Evolutionary conservation across 768 basidiomycete genomes (phyloP).

Genomic region (Leccinum disarticulatum): DNA sequence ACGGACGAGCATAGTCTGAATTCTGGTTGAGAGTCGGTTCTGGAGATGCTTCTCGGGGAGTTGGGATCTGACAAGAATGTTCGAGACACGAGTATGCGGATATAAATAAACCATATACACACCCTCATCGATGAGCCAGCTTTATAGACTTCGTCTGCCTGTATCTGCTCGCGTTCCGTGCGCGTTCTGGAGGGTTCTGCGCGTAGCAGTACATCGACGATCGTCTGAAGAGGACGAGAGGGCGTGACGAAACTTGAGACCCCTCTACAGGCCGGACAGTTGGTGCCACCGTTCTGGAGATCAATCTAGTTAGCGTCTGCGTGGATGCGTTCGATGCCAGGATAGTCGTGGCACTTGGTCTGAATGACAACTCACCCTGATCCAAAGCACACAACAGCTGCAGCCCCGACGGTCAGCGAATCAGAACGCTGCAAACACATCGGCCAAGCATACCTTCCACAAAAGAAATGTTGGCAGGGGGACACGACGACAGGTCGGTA

Average conservation of each 20-base stretch:
- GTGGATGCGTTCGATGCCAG: background rate
- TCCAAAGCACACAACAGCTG: constrained; percentile 83
- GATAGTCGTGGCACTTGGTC: constrained; percentile 6
- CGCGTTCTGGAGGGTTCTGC: constrained; percentile 67
- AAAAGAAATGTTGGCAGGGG: constrained; percentile 90
- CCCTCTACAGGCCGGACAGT: constrained; percentile 79
- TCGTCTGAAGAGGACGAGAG: constrained; percentile 69
- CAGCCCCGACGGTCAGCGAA: constrained; percentile 45
- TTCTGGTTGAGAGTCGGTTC: constrained; percentile 69
- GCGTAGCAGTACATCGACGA: constrained; percentile 73
- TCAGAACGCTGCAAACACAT: background rate
- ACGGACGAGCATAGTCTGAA: constrained; percentile 69
- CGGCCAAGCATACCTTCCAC: constrained; percentile 63
- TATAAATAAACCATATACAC: constrained; percentile 26
- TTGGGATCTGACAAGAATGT: constrained; percentile 56
- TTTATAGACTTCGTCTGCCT: constrained; percentile 81
- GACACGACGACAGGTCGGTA: constrained; percentile 80
- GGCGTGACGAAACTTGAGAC: constrained; percentile 66
- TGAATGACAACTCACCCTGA: constrained; percentile 58
- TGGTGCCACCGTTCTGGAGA: constrained; percentile 76
- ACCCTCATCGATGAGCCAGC: constrained; percentile 63
- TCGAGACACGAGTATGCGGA: background rate
- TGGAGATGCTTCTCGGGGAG: constrained; percentile 73
- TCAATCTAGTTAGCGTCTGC: constrained; percentile 13
- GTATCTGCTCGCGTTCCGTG: constrained; percentile 66